Evolutionary conservation across 1,284 basidiomycete genomes (phyloP).

Genomic region (Marasmius sp.): DNA sequence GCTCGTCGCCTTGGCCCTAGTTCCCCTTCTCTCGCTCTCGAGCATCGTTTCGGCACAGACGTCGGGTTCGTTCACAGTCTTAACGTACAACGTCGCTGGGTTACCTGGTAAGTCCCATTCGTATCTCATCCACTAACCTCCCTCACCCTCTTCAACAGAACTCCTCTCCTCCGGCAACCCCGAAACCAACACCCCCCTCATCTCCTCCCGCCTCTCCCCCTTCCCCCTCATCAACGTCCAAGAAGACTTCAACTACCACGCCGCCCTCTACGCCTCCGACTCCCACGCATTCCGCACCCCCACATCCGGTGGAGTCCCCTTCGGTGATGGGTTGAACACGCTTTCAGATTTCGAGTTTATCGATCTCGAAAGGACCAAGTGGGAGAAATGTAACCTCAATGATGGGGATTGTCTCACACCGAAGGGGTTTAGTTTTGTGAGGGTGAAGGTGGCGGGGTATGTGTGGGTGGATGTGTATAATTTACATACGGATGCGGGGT

Average conservation of each 20-base stretch:
- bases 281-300: constrained; percentile 34
- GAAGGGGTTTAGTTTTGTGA: constrained; percentile 38
- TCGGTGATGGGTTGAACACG: constrained; percentile 39
- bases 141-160: constrained; percentile 16
- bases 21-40: background rate
- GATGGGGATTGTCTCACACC: constrained; percentile 38
- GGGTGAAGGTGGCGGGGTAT: constrained; percentile 29
- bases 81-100: constrained; percentile 35
- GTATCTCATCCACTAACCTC: background rate
- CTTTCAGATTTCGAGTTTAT: constrained; percentile 34
- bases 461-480: constrained; percentile 37
- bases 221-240: constrained; percentile 38
- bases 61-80: constrained; percentile 24
- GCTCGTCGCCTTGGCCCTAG: too few relatives aligned
- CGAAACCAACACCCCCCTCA: constrained; percentile 28
- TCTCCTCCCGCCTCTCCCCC: constrained; percentile 28
- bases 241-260: constrained; percentile 41
- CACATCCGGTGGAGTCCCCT: constrained; percentile 33
- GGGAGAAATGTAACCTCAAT: constrained; percentile 33
- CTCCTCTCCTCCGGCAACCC: constrained; percentile 32
- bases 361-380: constrained; percentile 32
- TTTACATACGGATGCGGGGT: constrained; percentile 37
- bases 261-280: constrained; percentile 33
- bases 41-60: background rate
- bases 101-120: constrained; percentile 25